Evolutionary conservation across 176 grass and related monocot genomes (phyloP), one percentile per base, ranked within the genome.

Genomic region (Musa beccarii): DNA sequence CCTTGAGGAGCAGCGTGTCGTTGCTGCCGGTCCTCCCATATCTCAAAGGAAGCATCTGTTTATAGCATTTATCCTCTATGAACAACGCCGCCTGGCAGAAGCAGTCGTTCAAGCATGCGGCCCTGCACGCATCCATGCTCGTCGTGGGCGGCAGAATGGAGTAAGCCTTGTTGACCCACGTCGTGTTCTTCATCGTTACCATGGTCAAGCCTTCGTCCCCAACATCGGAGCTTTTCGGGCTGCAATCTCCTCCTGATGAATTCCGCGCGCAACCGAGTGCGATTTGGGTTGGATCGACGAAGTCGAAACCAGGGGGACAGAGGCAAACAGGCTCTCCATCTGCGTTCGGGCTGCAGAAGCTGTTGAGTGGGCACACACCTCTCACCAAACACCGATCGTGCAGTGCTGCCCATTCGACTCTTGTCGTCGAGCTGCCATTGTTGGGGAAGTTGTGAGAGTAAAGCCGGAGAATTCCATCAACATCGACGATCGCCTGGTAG

Each of bases 61-160:
- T 66, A 26, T 28, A 26, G 63, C 63, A 66, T 10, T 9, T 66
- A 11, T 23, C 22, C 2, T 25, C 63, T 13, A 2, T 0, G 9
- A 83, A 85, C 49, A 86, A 59, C 50, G 24, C 81, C 54, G 77
- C 84, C 8, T 13, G 23, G 68, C 84, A 89, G 49, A 77, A 75
- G 78, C 87, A 89, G 71, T 86, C 84, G 0, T n/a, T 15, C 9
- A 77, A 0, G 59, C 87, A 89, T 66, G 81, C 77, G 0, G 71
- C 50, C 53, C 68, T 66, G 75, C 87, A 86, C 59, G 78, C 76
- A 24, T 83, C 74, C 17, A 81, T 63, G 80, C 81, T 86, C 73
- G 68, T 85, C 65, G 59, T 56, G 9, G 77, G 53, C 22, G 2
- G 76, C 68, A 9, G 8, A 52, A 66, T 13, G 2, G 9, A 13